Conservation (phyloP, 306 rosid species). For the Fragaria vesca region DNA sequence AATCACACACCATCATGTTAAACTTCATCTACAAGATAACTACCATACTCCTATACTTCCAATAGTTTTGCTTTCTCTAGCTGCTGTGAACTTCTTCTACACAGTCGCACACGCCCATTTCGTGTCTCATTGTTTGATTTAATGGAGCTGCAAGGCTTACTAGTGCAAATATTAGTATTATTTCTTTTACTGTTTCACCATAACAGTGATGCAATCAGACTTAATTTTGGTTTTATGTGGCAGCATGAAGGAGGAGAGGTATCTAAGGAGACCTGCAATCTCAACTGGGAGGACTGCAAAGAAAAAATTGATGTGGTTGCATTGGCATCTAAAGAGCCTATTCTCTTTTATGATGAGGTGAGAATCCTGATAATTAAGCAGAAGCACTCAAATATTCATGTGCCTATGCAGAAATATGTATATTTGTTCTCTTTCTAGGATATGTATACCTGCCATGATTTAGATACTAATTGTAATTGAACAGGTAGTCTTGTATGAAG, state of each 20-base stretch:
- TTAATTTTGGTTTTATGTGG: background rate
- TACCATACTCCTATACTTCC: no score
- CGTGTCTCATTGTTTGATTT: background rate
- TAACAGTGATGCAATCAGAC: background rate
- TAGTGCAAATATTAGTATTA: background rate
- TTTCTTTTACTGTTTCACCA: background rate
- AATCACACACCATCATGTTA: no score
- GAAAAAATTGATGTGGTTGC: constrained; percentile 78
- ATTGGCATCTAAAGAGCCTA: constrained; percentile 86
- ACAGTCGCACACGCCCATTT: no score
- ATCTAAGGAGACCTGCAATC: constrained; percentile 42
- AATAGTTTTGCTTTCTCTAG: background rate
- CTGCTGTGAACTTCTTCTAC: background rate
- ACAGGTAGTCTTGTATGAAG: constrained; percentile 94
- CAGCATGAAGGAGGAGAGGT: constrained; percentile 40
- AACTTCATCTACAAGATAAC: no score
- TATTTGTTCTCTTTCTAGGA: constrained; percentile 24
- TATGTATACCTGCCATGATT: constrained; percentile 24
- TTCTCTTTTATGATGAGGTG: constrained; percentile 96
- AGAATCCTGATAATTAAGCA: constrained; percentile 14
- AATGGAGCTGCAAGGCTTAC: background rate
- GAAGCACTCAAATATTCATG: background rate
- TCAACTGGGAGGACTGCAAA: constrained; percentile 77
- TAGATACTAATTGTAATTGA: constrained; percentile 27
- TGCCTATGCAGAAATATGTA: background rate